Evolutionary conservation across 495 filamentous ascomycete genomes (phyloP).

Genomic region (Hypoxylon lienhwacheense): DNA sequence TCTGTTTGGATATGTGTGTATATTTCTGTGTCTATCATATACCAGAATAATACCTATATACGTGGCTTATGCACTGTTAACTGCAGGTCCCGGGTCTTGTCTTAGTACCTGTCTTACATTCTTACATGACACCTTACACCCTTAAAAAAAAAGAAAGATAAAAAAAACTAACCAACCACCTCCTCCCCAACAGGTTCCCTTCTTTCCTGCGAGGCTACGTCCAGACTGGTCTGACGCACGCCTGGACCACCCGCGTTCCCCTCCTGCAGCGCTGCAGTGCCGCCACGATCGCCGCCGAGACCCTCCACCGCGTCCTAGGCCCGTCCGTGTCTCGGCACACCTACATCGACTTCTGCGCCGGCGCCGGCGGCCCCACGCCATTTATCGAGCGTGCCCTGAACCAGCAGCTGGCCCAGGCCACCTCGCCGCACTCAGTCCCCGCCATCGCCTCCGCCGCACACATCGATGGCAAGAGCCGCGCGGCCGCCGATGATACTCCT

Average conservation of each 20-base stretch:
- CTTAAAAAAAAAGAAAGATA: too few relatives aligned
- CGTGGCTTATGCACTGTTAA: too few relatives aligned
- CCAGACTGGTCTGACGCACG: constrained; percentile 54
- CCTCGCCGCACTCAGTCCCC: neutral
- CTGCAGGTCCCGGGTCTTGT: too few relatives aligned
- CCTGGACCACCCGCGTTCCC: constrained; percentile 53
- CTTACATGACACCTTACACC: too few relatives aligned
- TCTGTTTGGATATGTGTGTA: too few relatives aligned
- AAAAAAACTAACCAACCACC: constrained; percentile 14
- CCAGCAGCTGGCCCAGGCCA: constrained; percentile 6
- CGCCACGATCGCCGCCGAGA: constrained; percentile 49
- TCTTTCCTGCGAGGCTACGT: constrained; percentile 53
- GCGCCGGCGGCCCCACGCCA: constrained; percentile 68
- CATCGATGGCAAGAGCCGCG: constrained; percentile 35
- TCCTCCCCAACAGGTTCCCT: constrained; percentile 50
- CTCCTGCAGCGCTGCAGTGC: constrained; percentile 51
- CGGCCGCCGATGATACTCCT: constrained; percentile 19
- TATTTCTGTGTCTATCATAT: too few relatives aligned
- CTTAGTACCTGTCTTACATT: too few relatives aligned
- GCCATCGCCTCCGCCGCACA: constrained; percentile 21
- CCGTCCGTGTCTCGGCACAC: constrained; percentile 49
- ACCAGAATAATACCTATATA: too few relatives aligned
- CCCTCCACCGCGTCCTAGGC: constrained; percentile 49
- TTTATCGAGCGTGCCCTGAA: constrained; percentile 54
- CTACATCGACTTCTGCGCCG: constrained; percentile 75